Evolutionary conservation across 164 flowering plant species (phyloP).

Genomic region (Vitis rotundifolia): DNA sequence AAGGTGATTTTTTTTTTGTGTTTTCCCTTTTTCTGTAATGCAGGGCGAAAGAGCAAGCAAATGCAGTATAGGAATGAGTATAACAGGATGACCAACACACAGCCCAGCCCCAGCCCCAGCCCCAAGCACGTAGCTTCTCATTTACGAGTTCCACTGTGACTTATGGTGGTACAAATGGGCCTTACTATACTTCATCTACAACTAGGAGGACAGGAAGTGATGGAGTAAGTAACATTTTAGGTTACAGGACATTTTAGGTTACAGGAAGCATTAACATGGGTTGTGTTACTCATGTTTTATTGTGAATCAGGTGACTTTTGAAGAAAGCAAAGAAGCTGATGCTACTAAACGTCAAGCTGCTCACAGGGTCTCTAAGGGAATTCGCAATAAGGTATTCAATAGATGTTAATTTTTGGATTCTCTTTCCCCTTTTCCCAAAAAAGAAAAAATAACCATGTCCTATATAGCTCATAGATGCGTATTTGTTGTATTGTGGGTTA

Average conservation of each 20-base stretch:
- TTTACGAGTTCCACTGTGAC: conserved; percentile 79
- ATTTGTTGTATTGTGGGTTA: not conserved
- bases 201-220: conserved; percentile 78
- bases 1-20: no score
- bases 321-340: conserved; percentile 60
- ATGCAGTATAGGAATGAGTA: conserved; percentile 25
- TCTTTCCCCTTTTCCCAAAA: no score
- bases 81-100: conserved; percentile 7
- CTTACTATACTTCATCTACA: conserved; percentile 78
- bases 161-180: conserved; percentile 88
- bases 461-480: not conserved
- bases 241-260: no score
- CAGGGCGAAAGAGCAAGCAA: conserved; percentile 31
- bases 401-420: not conserved
- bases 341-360: conserved; percentile 40
- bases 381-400: conserved; percentile 46
- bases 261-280: not conserved
- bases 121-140: conserved; percentile 30
- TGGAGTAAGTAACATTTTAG: conserved; percentile 52
- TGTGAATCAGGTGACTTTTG: conserved; percentile 37
- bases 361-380: conserved; percentile 48
- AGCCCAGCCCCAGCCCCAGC: conserved; percentile 30
- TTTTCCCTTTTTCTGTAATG: not conserved
- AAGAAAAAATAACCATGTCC: no score
- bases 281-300: not conserved